A percentile compares a stretch with the other conserved stretches of the same genome.
Evolutionary conservation across 805 yeast genomes (phyloP).

Genomic region (Myxozyma neotropica): DNA sequence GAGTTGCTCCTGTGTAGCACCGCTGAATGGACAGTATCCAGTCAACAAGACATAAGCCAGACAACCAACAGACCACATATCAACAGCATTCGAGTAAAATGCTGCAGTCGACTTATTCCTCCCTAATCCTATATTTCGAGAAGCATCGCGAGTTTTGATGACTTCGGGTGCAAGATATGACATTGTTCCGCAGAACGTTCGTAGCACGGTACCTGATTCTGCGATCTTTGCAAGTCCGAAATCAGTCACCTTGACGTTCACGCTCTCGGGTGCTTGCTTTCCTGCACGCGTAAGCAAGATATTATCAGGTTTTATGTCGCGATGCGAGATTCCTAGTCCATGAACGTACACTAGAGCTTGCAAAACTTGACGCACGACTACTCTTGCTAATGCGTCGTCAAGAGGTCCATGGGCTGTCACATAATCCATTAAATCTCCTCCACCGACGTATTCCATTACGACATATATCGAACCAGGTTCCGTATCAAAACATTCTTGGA

Average conservation of each 20-base stretch:
- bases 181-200: constrained; percentile 95
- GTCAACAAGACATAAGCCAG: constrained; percentile 87
- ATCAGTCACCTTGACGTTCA: constrained; percentile 88
- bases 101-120: constrained; percentile 38
- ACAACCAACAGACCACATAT: constrained; percentile 98
- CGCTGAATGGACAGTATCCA: constrained; percentile 93
- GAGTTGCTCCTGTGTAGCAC: constrained; percentile 83
- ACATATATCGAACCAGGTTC: constrained; percentile 78
- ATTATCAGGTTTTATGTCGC: constrained; percentile 96
- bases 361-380: constrained; percentile 79
- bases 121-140: not conserved
- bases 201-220: constrained; percentile 81
- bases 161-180: constrained; percentile 98
- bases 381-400: constrained; percentile 87
- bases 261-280: constrained; percentile 52
- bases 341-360: constrained; percentile 88
- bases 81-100: constrained; percentile 80
- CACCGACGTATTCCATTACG: constrained; percentile 94
- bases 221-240: constrained; percentile 94
- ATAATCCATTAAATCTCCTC: constrained; percentile 98
- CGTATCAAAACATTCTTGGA: constrained; percentile 76
- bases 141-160: constrained; percentile 47
- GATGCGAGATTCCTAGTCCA: constrained; percentile 85
- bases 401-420: constrained; percentile 85
- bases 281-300: constrained; percentile 86